A percentile compares a stretch with the other conserved stretches of the same genome.
These are phyloP conservation scores for Osmozyma mogii DNA, from an alignment of 805 yeast genomes.

Conservation along the genomic window DNA sequence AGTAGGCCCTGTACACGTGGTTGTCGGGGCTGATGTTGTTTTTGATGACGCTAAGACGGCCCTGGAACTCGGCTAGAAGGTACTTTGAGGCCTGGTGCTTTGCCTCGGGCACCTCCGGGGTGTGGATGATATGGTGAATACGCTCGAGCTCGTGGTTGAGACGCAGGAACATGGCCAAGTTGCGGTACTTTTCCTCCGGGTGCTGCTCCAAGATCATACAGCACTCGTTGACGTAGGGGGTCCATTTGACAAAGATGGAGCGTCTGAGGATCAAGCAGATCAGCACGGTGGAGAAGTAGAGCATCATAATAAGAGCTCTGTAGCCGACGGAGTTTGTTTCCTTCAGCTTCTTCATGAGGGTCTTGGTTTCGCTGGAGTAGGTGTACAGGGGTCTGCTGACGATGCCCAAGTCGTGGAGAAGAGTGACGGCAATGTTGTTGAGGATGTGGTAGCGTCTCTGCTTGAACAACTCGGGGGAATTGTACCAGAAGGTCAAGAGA, in stretches of 20 bases:
- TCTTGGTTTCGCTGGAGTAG: constrained; percentile 8
- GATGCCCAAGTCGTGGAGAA: constrained; percentile 73
- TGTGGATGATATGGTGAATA: constrained; percentile 44
- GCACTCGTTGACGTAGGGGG: constrained; percentile 55
- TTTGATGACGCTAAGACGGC: constrained; percentile 34
- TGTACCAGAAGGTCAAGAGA: constrained; percentile 69
- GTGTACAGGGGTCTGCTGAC: constrained; percentile 38
- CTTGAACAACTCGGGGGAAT: constrained; percentile 73
- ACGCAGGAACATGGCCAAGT: constrained; percentile 51
- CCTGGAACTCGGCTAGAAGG: constrained; percentile 43
- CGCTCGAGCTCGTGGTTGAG: constrained; percentile 55
- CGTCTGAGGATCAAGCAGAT: constrained; percentile 61
- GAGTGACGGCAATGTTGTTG: constrained; percentile 52
- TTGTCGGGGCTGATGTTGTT: constrained; percentile 30
- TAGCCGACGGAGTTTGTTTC: constrained; percentile 31
- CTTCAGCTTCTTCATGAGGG: constrained; percentile 6
- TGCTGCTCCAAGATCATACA: constrained; percentile 39
- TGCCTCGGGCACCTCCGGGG: constrained; percentile 19
- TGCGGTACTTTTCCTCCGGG: constrained; percentile 22
- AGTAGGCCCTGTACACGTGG: constrained; percentile 41
- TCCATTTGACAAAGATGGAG: constrained; percentile 55
- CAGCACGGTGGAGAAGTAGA: constrained; percentile 56
- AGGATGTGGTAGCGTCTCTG: constrained; percentile 72
- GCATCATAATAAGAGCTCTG: constrained; percentile 45
- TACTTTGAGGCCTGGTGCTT: constrained; percentile 25